A percentile compares a stretch with the other conserved stretches of the same genome.
phyloP scores from a whole-genome alignment of 2,329 filamentous ascomycete species.

The Aspergillus sp. region DNA sequence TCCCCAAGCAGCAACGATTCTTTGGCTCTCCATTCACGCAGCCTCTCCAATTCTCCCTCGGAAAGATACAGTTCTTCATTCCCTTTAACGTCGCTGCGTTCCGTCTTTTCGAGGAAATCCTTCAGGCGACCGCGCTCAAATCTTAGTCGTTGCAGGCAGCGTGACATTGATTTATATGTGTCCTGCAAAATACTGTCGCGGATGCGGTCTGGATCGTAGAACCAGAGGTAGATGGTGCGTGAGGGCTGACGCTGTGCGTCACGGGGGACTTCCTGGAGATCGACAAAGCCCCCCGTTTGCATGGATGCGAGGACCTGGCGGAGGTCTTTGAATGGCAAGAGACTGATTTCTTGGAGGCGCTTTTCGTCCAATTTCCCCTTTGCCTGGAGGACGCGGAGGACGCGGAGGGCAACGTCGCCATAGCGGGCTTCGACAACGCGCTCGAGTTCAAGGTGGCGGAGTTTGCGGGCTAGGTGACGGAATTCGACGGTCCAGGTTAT shows the following conservation, averaged over 20 bases:
- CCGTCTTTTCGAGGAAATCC: constrained; percentile 75
- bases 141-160: constrained; percentile 76
- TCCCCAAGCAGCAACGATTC: constrained; percentile 75
- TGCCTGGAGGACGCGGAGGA: constrained; percentile 80
- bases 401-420: constrained; percentile 72
- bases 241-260: constrained; percentile 79
- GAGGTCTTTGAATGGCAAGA: constrained; percentile 83
- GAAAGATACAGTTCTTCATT: constrained; percentile 79
- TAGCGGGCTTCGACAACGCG: constrained; percentile 75
- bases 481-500: constrained; percentile 86
- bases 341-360: constrained; percentile 72
- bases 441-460: constrained; percentile 79
- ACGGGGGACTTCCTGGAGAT: constrained; percentile 90
- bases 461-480: constrained; percentile 64
- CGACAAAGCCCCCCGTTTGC: constrained; percentile 81
- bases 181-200: constrained; percentile 71
- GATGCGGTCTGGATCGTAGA: constrained; percentile 75
- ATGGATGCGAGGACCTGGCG: constrained; percentile 81
- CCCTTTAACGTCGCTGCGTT: constrained; percentile 81
- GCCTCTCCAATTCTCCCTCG: constrained; percentile 67
- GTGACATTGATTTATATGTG: constrained; percentile 85
- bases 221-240: constrained; percentile 88
- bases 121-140: constrained; percentile 72
- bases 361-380: constrained; percentile 97
- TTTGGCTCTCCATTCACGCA: constrained; percentile 62